A percentile compares a stretch with the other conserved stretches of the same genome.
These are phyloP conservation scores for Fusarium udum DNA, from an alignment of 2,329 filamentous ascomycete species.

Conservation along the genomic window DNA sequence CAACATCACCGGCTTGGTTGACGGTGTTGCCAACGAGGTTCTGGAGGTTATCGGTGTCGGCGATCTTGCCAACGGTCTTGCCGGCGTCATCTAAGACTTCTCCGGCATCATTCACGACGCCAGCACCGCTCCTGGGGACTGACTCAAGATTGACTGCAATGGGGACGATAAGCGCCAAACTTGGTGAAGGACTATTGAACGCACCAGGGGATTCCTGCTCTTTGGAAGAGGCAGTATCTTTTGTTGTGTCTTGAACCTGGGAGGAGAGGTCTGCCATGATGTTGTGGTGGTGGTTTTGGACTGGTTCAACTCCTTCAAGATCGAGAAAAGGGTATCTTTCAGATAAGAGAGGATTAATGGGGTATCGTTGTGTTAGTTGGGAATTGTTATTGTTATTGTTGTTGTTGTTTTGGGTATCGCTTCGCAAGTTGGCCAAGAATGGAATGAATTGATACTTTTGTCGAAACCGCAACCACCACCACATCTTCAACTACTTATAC, in stretches of 20 bases:
- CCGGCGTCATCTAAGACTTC: slow-evolving; percentile 57
- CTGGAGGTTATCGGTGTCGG: slow-evolving; percentile 51
- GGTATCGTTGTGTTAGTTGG: slow-evolving; percentile 34
- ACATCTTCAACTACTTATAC: slow-evolving; percentile 34
- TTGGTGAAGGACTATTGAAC: slow-evolving; percentile 38
- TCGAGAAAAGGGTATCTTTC: slow-evolving; percentile 24
- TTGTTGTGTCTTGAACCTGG: slow-evolving; percentile 46
- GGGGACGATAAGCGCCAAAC: slow-evolving; percentile 41
- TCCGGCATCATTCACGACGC: slow-evolving; percentile 56
- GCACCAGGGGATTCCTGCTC: slow-evolving; percentile 47
- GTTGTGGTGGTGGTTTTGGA: not conserved
- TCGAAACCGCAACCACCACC: slow-evolving; percentile 32
- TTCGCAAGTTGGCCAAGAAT: slow-evolving; percentile 28
- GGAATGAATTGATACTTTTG: slow-evolving; percentile 34
- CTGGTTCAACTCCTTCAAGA: slow-evolving; percentile 23
- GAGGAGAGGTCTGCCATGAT: slow-evolving; percentile 40
- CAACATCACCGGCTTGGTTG: slow-evolving; percentile 48
- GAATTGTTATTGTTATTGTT: slow-evolving; percentile 12
- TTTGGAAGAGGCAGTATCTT: slow-evolving; percentile 35
- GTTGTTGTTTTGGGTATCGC: slow-evolving; percentile 18
- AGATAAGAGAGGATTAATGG: slow-evolving; percentile 19
- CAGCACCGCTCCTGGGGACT: slow-evolving; percentile 51
- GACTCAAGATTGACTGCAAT: slow-evolving; percentile 44
- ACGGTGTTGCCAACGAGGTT: slow-evolving; percentile 55
- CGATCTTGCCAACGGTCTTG: slow-evolving; percentile 55